A percentile compares a stretch with the other conserved stretches of the same genome.
These are phyloP conservation scores for Helenozyma rhizophorensis DNA, from an alignment of 805 yeast species.

Conservation along the genomic window DNA sequence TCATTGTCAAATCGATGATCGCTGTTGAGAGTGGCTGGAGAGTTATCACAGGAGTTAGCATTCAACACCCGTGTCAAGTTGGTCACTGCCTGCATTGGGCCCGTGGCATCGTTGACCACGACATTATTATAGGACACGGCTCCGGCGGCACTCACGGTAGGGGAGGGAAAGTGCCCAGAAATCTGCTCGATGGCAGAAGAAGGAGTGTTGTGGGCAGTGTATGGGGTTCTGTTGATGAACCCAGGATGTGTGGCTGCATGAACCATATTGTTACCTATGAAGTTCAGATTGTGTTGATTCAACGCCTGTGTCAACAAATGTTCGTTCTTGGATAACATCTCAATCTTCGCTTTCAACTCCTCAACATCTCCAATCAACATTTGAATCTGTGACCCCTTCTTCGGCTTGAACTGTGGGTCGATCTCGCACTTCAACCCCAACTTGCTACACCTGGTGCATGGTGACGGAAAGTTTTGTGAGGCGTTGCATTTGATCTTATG, in stretches of 20 bases:
- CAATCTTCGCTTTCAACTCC: constrained; percentile 69
- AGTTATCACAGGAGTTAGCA: constrained; percentile 25
- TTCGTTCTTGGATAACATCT: constrained; percentile 59
- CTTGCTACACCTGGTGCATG: constrained; percentile 79
- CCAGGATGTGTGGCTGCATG: constrained; percentile 7
- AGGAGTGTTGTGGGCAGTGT: constrained; percentile 9
- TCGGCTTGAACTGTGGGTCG: constrained; percentile 87
- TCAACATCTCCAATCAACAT: constrained; percentile 80
- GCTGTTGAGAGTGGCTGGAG: constrained; percentile 20
- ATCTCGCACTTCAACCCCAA: constrained; percentile 81
- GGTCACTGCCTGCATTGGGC: constrained; percentile 9
- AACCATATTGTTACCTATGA: constrained; percentile 11
- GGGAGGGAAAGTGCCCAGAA: constrained; percentile 10
- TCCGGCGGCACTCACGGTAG: constrained; percentile 1
- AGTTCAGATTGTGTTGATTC: constrained; percentile 37
- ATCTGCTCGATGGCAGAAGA: constrained; percentile 13
- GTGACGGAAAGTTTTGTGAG: constrained; percentile 70
- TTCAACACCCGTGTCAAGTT: constrained; percentile 19
- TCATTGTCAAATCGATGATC: constrained; percentile 5
- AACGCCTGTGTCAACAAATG: constrained; percentile 62
- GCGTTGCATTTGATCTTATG: constrained; percentile 94
- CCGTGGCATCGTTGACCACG: constrained; percentile 10
- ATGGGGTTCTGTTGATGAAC: constrained; percentile 2
- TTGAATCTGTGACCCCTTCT: constrained; percentile 88
- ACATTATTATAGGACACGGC: constrained; percentile 1